Evolutionary conservation across 768 basidiomycete genomes (phyloP).

Genomic region (Calocybe cyanea): DNA sequence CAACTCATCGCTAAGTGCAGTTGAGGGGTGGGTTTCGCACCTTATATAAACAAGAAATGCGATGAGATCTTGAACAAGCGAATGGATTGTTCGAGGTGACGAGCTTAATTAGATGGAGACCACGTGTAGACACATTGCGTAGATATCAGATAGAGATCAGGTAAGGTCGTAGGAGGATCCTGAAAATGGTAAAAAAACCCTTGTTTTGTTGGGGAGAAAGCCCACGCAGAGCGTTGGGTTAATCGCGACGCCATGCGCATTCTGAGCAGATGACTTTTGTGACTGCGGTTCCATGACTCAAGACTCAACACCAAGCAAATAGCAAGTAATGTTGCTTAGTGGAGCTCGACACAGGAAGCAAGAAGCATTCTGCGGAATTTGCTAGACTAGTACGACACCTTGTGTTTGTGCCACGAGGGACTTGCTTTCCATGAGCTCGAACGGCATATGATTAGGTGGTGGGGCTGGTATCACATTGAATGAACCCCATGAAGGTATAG

Average conservation of each 20-base stretch:
- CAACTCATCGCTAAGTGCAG: conserved; percentile 12
- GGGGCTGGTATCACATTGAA: not conserved
- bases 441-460: not conserved
- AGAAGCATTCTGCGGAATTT: too few relatives aligned
- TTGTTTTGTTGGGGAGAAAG: too few relatives aligned
- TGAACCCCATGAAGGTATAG: not conserved
- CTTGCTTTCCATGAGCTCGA: not conserved
- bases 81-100: conserved; percentile 5
- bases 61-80: conserved; percentile 10
- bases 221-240: too few relatives aligned
- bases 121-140: conserved; percentile 2
- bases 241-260: too few relatives aligned
- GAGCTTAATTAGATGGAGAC: not conserved
- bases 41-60: not conserved
- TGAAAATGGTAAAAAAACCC: too few relatives aligned
- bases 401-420: not conserved
- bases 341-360: too few relatives aligned
- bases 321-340: too few relatives aligned
- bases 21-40: not conserved
- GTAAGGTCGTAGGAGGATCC: too few relatives aligned
- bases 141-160: not conserved
- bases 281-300: too few relatives aligned
- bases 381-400: not conserved
- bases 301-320: too few relatives aligned
- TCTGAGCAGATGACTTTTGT: too few relatives aligned